A percentile compares a stretch with the other conserved stretches of the same genome.
phyloP scores from a whole-genome alignment of 208 protist genomes.

The Trypanosomatidae sp. region DNA sequence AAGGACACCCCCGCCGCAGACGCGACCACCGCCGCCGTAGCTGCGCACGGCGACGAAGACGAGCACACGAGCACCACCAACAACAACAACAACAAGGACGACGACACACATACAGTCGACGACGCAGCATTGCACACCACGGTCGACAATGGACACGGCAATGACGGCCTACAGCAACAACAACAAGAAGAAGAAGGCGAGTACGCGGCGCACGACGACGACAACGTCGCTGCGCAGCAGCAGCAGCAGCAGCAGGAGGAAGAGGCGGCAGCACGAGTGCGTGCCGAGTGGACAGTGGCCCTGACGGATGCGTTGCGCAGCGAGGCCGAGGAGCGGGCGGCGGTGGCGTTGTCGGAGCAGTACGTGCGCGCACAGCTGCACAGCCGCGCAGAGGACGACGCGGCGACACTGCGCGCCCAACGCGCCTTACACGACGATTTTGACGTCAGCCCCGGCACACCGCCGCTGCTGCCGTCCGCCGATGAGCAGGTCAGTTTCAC shows the following conservation, averaged over 20 bases:
- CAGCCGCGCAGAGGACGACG: constrained; percentile 19
- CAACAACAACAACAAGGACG: too few species aligned
- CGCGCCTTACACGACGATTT: constrained; percentile 34
- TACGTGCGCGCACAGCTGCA: constrained; percentile 15
- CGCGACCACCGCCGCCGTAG: too few species aligned
- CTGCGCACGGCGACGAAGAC: too few species aligned
- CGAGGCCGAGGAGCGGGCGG: constrained; percentile 22
- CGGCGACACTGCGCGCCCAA: constrained; percentile 11
- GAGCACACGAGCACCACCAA: too few species aligned
- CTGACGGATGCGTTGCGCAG: neutral
- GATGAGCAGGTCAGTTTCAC: constrained; percentile 45
- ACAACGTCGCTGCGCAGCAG: neutral
- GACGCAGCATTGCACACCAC: neutral
- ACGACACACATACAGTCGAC: too few species aligned
- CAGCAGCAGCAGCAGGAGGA: constrained; percentile 7
- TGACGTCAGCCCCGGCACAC: constrained; percentile 17
- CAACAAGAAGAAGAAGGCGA: neutral
- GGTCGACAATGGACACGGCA: neutral
- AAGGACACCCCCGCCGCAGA: too few species aligned
- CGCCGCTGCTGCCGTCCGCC: constrained; percentile 1
- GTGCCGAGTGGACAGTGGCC: constrained; percentile 8
- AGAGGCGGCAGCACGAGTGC: constrained; percentile 4
- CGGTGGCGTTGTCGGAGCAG: constrained; percentile 17
- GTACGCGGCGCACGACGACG: neutral
- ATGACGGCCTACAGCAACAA: neutral